Conservation (phyloP, 257 asterid species). For the Solanum chaucha region DNA sequence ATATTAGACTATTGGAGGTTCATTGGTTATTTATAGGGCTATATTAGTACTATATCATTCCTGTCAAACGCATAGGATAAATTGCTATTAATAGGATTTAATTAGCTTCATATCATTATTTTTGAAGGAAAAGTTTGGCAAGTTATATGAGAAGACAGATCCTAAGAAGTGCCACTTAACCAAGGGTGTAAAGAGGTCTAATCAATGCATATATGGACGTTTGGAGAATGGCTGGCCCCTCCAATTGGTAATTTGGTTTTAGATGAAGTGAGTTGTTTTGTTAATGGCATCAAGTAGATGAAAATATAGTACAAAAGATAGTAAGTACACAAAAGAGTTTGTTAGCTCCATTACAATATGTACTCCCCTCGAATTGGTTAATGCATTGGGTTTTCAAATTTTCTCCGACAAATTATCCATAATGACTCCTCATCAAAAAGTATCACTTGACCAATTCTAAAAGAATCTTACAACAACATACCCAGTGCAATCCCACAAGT, state of each 20-base stretch:
- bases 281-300: not conserved
- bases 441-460: not conserved
- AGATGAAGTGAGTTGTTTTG: not conserved
- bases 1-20: not conserved
- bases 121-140: not conserved
- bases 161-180: not conserved
- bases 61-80: not conserved
- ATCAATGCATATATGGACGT: slow-evolving; percentile 26
- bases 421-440: not conserved
- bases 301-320: not conserved
- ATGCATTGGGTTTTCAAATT: slow-evolving; percentile 33
- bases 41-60: not conserved
- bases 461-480: not conserved
- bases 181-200: not conserved
- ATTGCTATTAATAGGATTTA: not conserved
- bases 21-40: not conserved
- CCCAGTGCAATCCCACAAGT: not conserved
- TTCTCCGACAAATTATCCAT: slow-evolving; percentile 15
- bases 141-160: not conserved
- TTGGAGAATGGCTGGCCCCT: slow-evolving; percentile 47
- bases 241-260: not conserved
- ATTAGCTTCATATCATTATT: not conserved
- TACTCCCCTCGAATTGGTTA: slow-evolving; percentile 21
- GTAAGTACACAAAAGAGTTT: not conserved
- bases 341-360: not conserved